phyloP scores from a whole-genome alignment of 139 green algal species.

The Closterium sp. region DNA sequence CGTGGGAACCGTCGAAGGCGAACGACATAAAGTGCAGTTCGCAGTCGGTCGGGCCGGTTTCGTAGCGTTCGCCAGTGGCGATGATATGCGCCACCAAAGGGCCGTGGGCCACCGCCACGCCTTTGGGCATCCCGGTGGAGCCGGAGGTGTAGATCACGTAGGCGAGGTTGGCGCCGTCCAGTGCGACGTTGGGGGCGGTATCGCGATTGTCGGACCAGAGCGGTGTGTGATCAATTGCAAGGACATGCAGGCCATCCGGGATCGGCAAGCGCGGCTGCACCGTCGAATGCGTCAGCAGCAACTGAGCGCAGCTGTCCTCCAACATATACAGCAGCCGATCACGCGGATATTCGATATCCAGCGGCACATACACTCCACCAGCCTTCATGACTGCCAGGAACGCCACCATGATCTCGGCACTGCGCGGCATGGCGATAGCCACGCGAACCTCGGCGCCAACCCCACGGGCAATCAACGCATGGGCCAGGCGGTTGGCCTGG shows the following conservation, averaged over 20 bases:
- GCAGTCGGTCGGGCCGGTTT: no score
- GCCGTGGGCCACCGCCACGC: conserved; percentile 32
- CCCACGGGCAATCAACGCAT: neutral
- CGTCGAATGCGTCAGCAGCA: no score
- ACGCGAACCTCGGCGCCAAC: conserved; percentile 22
- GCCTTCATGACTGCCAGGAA: no score
- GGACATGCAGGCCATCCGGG: no score
- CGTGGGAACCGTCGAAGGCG: no score
- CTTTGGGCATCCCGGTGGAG: conserved; percentile 65
- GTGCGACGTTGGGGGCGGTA: neutral
- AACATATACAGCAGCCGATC: neutral
- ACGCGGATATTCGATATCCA: conserved; percentile 60
- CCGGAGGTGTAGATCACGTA: conserved; percentile 71
- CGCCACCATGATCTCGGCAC: conserved; percentile 52
- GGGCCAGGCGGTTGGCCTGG: neutral
- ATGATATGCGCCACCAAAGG: no score
- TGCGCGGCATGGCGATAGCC: conserved; percentile 55
- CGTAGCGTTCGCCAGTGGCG: no score
- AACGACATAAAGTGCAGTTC: no score
- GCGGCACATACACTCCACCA: conserved; percentile 60
- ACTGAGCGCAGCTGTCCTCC: no score
- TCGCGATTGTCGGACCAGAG: no score
- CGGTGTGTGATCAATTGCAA: neutral
- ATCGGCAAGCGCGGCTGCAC: no score
- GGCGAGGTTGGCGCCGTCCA: conserved; percentile 35